Conservation (phyloP, 2,329 filamentous ascomycete species). For the Penicillium sp. region DNA sequence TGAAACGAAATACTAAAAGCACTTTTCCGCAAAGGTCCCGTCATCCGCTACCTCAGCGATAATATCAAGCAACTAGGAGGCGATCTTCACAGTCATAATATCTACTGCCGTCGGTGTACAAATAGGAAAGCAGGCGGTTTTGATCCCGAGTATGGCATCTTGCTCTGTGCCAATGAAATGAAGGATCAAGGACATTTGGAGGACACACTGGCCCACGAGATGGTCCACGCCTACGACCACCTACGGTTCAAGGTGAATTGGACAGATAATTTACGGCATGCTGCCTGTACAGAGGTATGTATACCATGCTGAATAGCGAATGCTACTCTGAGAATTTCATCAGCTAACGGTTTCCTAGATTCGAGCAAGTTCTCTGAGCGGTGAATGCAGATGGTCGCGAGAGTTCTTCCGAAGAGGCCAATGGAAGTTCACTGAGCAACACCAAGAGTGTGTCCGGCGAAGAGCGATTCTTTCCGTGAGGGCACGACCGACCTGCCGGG, state of each 20-base stretch:
- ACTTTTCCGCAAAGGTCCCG: conserved; percentile 55
- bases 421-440: conserved; percentile 85
- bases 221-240: conserved; percentile 97
- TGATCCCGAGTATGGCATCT: conserved; percentile 79
- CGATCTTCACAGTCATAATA: conserved; percentile 69
- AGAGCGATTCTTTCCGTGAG: conserved; percentile 78
- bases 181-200: conserved; percentile 78
- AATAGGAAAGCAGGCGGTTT: conserved; percentile 78
- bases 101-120: conserved; percentile 79
- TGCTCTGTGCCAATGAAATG: conserved; percentile 91
- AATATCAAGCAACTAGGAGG: conserved; percentile 80
- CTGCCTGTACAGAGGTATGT: conserved; percentile 85
- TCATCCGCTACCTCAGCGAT: conserved; percentile 81
- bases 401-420: conserved; percentile 85
- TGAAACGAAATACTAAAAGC: conserved; percentile 1
- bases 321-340: neutral
- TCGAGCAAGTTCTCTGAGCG: conserved; percentile 85
- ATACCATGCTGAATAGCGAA: neutral
- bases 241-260: conserved; percentile 88
- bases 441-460: conserved; percentile 86
- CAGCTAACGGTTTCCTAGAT: conserved; percentile 58
- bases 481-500: conserved; percentile 75
- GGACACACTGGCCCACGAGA: conserved; percentile 93
- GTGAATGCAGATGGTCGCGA: conserved; percentile 86
- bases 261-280: conserved; percentile 76